A percentile compares a stretch with the other conserved stretches of the same genome.
These are phyloP conservation scores for Tricholomella constricta DNA, from an alignment of 768 basidiomycete genomes.

Conservation along the genomic window DNA sequence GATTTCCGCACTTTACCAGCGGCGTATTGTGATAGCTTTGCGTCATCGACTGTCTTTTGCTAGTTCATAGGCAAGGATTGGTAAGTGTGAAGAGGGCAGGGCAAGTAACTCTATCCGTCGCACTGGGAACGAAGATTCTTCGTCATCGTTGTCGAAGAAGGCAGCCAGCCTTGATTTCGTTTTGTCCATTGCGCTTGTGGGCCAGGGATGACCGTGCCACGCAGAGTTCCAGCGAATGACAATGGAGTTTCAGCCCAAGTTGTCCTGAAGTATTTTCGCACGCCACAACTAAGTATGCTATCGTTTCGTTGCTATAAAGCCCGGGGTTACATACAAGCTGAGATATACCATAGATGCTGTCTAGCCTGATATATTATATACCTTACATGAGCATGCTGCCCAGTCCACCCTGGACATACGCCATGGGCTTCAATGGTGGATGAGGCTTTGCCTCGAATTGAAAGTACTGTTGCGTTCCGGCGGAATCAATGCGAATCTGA, in stretches of 20 bases:
- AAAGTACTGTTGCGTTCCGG: conserved; percentile 70
- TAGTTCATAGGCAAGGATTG: conserved; percentile 53
- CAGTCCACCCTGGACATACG: conserved; percentile 72
- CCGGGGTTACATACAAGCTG: too few relatives aligned
- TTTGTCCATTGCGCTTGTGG: conserved; percentile 53
- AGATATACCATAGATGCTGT: background rate
- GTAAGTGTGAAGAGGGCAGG: conserved; percentile 59
- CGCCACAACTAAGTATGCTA: too few relatives aligned
- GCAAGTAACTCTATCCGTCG: conserved; percentile 78
- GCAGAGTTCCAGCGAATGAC: background rate
- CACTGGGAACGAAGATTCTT: conserved; percentile 88
- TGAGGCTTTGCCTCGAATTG: conserved; percentile 88
- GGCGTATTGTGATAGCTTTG: conserved; percentile 83
- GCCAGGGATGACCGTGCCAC: background rate
- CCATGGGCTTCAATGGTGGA: conserved; percentile 93
- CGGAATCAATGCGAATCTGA: conserved; percentile 81
- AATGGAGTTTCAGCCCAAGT: background rate
- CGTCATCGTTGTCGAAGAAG: conserved; percentile 85
- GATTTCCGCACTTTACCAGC: conserved; percentile 90
- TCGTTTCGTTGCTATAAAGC: too few relatives aligned
- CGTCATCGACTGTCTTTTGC: conserved; percentile 85
- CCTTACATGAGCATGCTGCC: conserved; percentile 69
- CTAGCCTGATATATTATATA: background rate
- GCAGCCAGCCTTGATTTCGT: conserved; percentile 70
- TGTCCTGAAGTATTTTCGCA: background rate